Conservation (phyloP, 148 eudicot genomes). For the Nepenthes mirabilis region DNA sequence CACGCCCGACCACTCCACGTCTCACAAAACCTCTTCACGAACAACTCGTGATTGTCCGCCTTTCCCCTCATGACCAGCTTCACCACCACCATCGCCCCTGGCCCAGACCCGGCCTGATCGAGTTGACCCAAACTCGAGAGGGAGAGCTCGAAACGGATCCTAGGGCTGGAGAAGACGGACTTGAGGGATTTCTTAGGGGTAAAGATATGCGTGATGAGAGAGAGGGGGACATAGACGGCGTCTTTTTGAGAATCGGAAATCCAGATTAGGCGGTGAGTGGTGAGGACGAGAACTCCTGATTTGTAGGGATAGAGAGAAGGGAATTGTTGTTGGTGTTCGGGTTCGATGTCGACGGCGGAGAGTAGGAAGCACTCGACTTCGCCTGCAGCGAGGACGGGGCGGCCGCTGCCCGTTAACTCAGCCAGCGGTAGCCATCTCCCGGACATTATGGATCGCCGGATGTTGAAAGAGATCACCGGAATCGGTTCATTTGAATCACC, state of each 20-base stretch:
- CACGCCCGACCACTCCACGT: conserved; percentile 70
- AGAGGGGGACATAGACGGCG: conserved; percentile 37
- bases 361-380: conserved; percentile 62
- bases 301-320: conserved; percentile 28
- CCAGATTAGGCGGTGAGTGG: conserved; percentile 79
- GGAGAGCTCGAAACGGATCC: conserved; percentile 45
- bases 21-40: conserved; percentile 52
- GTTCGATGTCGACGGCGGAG: conserved; percentile 52
- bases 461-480: no score
- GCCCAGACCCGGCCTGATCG: conserved; percentile 4
- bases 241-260: conserved; percentile 13
- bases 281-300: conserved; percentile 59
- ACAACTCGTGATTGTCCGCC: conserved; percentile 46
- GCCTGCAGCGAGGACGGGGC: conserved; percentile 40
- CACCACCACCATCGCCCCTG: conserved; percentile 19
- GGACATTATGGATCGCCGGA: conserved; percentile 17
- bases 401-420: conserved; percentile 43
- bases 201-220: conserved; percentile 47
- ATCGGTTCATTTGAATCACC: no score
- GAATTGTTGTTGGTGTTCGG: conserved; percentile 25
- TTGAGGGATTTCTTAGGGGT: conserved; percentile 57
- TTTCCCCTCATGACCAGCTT: conserved; percentile 72
- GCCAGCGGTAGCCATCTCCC: conserved; percentile 50
- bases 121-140: conserved; percentile 35
- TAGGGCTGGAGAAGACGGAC: conserved; percentile 55